These are phyloP conservation scores for Saxophila tyrrhenica DNA, from an alignment of 495 filamentous ascomycete genomes.

Conservation along the genomic window DNA sequence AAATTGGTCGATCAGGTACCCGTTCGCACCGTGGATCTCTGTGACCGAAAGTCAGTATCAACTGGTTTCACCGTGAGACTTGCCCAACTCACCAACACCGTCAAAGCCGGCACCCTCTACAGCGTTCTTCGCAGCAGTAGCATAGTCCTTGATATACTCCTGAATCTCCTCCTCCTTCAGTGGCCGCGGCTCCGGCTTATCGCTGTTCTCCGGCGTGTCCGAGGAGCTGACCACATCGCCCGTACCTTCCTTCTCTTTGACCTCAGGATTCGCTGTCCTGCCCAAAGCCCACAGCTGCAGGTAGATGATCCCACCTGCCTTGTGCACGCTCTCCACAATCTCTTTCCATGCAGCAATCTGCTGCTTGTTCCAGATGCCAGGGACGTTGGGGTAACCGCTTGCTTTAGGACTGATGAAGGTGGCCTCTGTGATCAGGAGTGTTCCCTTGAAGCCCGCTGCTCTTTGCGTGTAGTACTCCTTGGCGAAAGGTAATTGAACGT, in stretches of 20 bases:
- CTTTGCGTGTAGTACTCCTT: constrained; percentile 53
- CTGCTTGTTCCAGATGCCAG: constrained; percentile 50
- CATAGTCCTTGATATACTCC: constrained; percentile 45
- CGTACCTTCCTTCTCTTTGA: constrained; percentile 31
- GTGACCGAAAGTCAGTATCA: neutral
- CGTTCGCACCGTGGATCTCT: constrained; percentile 65
- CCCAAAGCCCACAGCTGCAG: constrained; percentile 60
- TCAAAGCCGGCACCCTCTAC: constrained; percentile 59
- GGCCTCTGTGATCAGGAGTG: constrained; percentile 53
- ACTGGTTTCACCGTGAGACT: neutral
- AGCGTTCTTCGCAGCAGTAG: constrained; percentile 50
- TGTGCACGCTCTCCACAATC: constrained; percentile 56
- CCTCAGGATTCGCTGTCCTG: constrained; percentile 37
- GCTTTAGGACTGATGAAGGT: constrained; percentile 49
- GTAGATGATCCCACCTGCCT: constrained; percentile 50
- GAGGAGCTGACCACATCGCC: constrained; percentile 15
- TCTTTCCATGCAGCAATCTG: constrained; percentile 53
- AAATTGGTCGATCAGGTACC: constrained; percentile 69
- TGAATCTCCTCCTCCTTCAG: constrained; percentile 49
- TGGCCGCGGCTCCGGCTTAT: constrained; percentile 33
- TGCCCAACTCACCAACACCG: constrained; percentile 36
- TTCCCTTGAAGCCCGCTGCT: constrained; percentile 45
- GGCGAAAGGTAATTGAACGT: constrained; percentile 33
- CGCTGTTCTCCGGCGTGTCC: constrained; percentile 29
- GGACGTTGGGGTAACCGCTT: constrained; percentile 43